Conservation (phyloP, 1,284 basidiomycete genomes). For the Vanrija pseudolonga region DNA sequence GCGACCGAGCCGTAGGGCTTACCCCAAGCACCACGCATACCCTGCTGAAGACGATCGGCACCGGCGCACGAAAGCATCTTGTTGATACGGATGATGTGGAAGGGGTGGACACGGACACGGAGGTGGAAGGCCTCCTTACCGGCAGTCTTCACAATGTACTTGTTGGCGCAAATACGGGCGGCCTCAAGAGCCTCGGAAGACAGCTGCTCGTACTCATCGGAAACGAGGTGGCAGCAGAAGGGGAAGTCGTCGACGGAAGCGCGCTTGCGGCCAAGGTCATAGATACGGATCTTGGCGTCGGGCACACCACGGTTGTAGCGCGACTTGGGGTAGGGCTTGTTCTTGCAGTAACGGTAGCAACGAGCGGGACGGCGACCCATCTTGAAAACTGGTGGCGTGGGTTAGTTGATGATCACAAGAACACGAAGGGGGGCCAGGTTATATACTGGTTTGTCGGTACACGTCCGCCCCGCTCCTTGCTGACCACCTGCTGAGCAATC, state of each 20-base stretch:
- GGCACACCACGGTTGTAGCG: constrained; percentile 98
- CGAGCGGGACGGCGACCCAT: constrained; percentile 96
- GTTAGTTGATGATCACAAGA: neutral
- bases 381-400: constrained; percentile 34
- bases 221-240: constrained; percentile 92
- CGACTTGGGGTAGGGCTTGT: constrained; percentile 85
- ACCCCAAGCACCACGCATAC: constrained; percentile 99
- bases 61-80: constrained; percentile 99
- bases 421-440: neutral
- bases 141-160: constrained; percentile 96
- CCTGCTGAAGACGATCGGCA: constrained; percentile 94
- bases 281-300: constrained; percentile 91
- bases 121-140: constrained; percentile 99
- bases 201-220: constrained; percentile 97
- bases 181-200: constrained; percentile 96
- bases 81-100: constrained; percentile 99
- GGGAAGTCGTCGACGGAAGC: constrained; percentile 97
- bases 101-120: constrained; percentile 95
- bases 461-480: too few species aligned
- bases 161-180: constrained; percentile 98
- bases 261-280: constrained; percentile 91
- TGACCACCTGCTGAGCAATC: too few species aligned
- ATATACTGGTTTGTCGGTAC: neutral
- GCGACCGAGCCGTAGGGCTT: constrained; percentile 79
- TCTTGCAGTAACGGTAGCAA: constrained; percentile 98